Base-by-base conservation (phyloP, 2,329 filamentous ascomycete species). In the Endoconidiophora polonica region DNA sequence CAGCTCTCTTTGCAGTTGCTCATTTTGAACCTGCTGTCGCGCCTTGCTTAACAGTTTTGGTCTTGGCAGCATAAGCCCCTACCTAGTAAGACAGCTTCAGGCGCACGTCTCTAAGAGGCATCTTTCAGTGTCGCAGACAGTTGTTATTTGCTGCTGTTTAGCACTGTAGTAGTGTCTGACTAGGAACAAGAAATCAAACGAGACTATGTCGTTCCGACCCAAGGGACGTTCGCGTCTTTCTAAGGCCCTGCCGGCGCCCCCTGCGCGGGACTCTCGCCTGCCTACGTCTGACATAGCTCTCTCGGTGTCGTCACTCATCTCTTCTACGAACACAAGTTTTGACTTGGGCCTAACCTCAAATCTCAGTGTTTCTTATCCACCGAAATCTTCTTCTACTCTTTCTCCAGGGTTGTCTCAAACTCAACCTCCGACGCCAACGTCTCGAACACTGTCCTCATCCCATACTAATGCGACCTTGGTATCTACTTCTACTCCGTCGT, bases 231-330 rank as follows among this genome's bases (percentile, higher is more conserved):
- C 73, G 57, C 72, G 73, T 60, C 74, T 73, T 62, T 76, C 73
- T 59, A 77, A 77, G 63, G 73, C 72, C 33, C 63, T 77, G 55
- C 74, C 73, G 33, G 64, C 66, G 50, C 69, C 71, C 58, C 71
- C 73, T 48, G 61, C 29, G 12, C 29, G 29, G 29, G 29, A 33
- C 12, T 33, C 29, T 33, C 26, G 26, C 5, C 29, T 33, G 29
- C 29, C 29, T 33, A 33, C 9, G 12, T 33, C 66, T 26, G 29
- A 33, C 36, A 29, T 45, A 37, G 36, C 23, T 33, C 43, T 42
- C 20, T 20, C 45, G 22, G 33, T 33, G 57, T 50, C 29, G 20
- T 33, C 33, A 23, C 42, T 47, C 43, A 44, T 46, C n/a, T 42
- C 38, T 24, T 29, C 33, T 23, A 39, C 36, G 22, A 45, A 44